Base-by-base conservation (phyloP, 2,329 filamentous ascomycete genomes). In the Colletotrichum caudatum region DNA sequence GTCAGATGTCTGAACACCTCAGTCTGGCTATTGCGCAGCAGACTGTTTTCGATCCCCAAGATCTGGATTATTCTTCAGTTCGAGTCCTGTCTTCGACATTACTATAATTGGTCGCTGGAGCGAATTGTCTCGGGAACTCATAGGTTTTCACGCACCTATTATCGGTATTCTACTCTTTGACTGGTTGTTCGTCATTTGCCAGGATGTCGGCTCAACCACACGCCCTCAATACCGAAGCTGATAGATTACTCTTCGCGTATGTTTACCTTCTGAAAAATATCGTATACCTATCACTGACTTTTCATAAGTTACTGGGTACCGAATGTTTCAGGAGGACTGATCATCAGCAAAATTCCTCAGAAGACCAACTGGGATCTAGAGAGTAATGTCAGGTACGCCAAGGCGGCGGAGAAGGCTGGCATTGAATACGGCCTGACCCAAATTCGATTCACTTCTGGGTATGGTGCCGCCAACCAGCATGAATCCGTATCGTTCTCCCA, bases 401-500 rank as follows among this genome's bases (percentile, higher is more conserved):
- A 80, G 59, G 85, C 82, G 3, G 85, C 86, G 0, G 85, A 88
- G 71, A 74, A 78, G 20, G 79, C 81, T 7, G 84, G 86, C 0
- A 87, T 88, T 69, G 86, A 87, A 65, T 87, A 85, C 74, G 85
- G 84, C 3, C 77, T 87, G 6, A 83, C 84, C 3, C 85, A 87
- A 70, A 87, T 87, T 74, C 83, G 85, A 33, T 87, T 87, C 77
- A 87, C 86, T 75, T 83, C 86, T 11, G 84, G 84, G 9, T 85
- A 85, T 69, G 83, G 83, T 37, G 84, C 84, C 35, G 80, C 80
- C 53, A 82, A 85, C 66, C 85, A 87, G 77, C 85, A 87, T 68
- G 85, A 87, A 78, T 84, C 84, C 3, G 85, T 87, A 11, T 84
- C 84, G 6, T 85, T 88, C 76, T 84, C 83, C 14, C 85, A 87